Base-by-base conservation (phyloP, 805 yeast genomes). In the Hemisphaericaspora nanyangensis region DNA sequence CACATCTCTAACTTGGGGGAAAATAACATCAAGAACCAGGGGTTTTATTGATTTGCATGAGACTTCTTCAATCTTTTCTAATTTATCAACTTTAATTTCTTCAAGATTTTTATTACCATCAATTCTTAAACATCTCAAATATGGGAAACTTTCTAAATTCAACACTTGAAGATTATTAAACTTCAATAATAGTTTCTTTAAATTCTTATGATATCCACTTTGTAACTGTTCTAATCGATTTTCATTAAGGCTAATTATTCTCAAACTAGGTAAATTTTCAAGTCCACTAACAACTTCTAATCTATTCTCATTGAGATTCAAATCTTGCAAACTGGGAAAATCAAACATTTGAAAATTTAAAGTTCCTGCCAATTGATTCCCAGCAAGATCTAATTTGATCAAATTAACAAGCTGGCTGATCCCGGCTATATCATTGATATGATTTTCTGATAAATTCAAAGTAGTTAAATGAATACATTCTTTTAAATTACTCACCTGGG, bases 281-380 rank as follows among this genome's bases (percentile, higher is more conserved):
- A 76, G 37, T 4, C 72, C 72, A 0, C 16, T 15, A 2, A 77
- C 39, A 1, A 43, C 30, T 3, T 48, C 39, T 12, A 77, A 47
- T n/a, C 48, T 48, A 48, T 77, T 77, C 13, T 65, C 70, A 13
- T 71, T 62, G 31, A 76, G 33, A 18, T 65, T 60, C 39, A 77
- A 47, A 22, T 68, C 74, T 46, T 74, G 73, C 25, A 77, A 53
- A 38, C 63, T 60, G 32, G 61, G 56, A 18, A 76, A 51, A 5
- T 58, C 48, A 34, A 51, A 65, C 3, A 49, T 40, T 1, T 48
- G 44, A 31, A 76, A 63, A 46, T 72, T 61, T 2, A 76, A 34
- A 3, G 34, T 49, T 1, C 76, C 78, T 6, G 31, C 41, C 7
- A 76, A 45, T 2, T 55, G 43, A 49, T 77, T 77, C 33, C 57